Base-by-base conservation (phyloP, 2,329 filamentous ascomycete species). In the Stromatinia cepivora region DNA sequence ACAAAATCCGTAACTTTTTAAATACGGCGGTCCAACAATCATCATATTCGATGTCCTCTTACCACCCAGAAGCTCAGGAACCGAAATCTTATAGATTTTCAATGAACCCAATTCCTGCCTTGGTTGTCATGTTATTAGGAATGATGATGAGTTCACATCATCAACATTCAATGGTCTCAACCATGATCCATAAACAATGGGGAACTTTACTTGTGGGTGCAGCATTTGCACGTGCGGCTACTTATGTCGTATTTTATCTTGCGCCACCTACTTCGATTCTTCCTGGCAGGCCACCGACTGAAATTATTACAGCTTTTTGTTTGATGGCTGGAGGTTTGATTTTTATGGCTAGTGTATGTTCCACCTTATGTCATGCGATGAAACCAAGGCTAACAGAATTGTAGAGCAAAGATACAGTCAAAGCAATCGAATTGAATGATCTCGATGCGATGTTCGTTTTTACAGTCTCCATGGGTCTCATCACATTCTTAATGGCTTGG, bases 81-180 rank as follows among this genome's bases (percentile, higher is more conserved):
- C 93, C 92, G 0, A 84, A 83, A 67, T 87, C 88, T 11, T 94
- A 96, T 79, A 81, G 83, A 17, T 87, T 93, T 73, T 92, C 94
- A 1, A 84, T 95, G 78, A 97, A 98, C 79, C 94, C 94, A 0
- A 87, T 98, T 74, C 95, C 94, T 0, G 92, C 90, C 0, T 84
- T 98, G 5, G 87, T 97, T 62, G 94, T 98, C 73, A 83, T 97
- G 70, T 83, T 97, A 0, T 84, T 97, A 1, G 95, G 95, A 46
- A 87, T 94, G 78, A 95, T 97, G 92, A 98, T 98, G 94, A 91
- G 91, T 77, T 93, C 92, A 36, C 94, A 98, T 80, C 92, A 94
- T 70, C 77, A 79, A 71, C 79, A 84, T 39, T 92, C 88, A 70
- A 92, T 93, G 90, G 85, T 93, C 59, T 94, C 93, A 13, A 92